Base-by-base conservation (phyloP, 495 filamentous ascomycete species). In the Aspergillus affinis region DNA sequence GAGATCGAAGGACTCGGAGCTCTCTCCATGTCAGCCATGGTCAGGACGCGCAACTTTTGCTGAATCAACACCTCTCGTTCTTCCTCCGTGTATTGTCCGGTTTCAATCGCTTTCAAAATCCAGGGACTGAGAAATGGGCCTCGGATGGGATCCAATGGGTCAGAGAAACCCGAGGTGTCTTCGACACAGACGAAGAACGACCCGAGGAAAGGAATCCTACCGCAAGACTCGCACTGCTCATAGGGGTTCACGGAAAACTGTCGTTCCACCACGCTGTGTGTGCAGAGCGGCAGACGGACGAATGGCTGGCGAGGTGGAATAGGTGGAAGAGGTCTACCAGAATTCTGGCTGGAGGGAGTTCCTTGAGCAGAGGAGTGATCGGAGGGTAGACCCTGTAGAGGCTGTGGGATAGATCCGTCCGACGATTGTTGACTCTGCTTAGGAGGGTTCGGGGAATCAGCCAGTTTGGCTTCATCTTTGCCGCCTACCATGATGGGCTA, bases 161-260 rank as follows among this genome's bases (percentile, higher is more conserved):
- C 52, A 19, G 64, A 64, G 52, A 59, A 65, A 20, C 63, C 60
- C 19, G 68, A 61, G 17, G 60, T 64, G 65, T 91, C 88, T 62
- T 85, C 78, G 6, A 75, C 81, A 67, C 90, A 92, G 48, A 75
- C 67, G 61, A 88, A 92, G 20, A 92, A 72, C 83, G 84, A 91
- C 27, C 87, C 85, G 48, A 84, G 77, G 15, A 72, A 63, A 5
- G 83, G 78, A 1, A 60, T 59, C 51, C 67, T 66, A 15, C 69
- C 64, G 61, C 88, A 91, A 4, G 75, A 47, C 4, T 75, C 57
- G 71, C 90, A 93, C 36, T 46, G 57, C 55, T 69, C 63, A 12
- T 53, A 36, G n/a, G 57, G 30, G 23, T 64, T 61, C 0, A 63
- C 47, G 8, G 59, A 59, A 46, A 55, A 60, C 44, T 60, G 58